phyloP scores from a whole-genome alignment of 768 basidiomycete genomes.

The Podaxis sp. region DNA sequence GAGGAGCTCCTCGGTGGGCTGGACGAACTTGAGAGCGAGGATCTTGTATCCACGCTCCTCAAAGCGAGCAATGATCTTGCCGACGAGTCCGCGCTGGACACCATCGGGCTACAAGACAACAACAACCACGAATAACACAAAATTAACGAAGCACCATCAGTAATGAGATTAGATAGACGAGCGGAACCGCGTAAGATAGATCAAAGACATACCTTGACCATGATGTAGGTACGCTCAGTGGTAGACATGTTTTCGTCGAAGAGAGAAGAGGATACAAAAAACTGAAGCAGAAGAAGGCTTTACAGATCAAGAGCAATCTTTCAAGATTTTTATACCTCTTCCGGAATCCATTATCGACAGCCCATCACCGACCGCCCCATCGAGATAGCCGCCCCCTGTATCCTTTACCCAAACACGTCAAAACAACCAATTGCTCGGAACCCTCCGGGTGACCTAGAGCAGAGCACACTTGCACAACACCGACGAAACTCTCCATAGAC shows the following conservation, averaged over 20 bases:
- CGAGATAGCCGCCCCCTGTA: conserved; percentile 15
- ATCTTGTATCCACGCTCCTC: conserved; percentile 99
- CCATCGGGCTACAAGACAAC: conserved; percentile 81
- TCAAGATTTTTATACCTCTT: conserved; percentile 22
- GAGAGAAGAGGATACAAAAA: conserved; percentile 20
- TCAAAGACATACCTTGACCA: conserved; percentile 79
- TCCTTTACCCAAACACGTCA: conserved; percentile 36
- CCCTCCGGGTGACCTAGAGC: conserved; percentile 28
- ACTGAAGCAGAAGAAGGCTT: conserved; percentile 10
- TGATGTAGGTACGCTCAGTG: conserved; percentile 95
- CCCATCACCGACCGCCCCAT: conserved; percentile 12
- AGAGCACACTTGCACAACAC: conserved; percentile 8
- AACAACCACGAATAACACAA: neutral
- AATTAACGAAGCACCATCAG: neutral
- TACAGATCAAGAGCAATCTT: conserved; percentile 18
- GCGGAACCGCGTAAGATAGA: neutral
- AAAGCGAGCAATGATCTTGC: conserved; percentile 94
- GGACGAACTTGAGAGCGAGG: conserved; percentile 88
- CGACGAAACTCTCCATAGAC: conserved; percentile 17
- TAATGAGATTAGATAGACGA: conserved; percentile 16
- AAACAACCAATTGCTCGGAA: conserved; percentile 41
- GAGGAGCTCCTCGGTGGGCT: conserved; percentile 79
- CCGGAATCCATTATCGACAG: conserved; percentile 12
- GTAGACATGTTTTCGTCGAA: conserved; percentile 54
- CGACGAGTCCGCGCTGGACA: conserved; percentile 94